phyloP scores from a whole-genome alignment of 139 green algal species.

The Gonium pectorale region DNA sequence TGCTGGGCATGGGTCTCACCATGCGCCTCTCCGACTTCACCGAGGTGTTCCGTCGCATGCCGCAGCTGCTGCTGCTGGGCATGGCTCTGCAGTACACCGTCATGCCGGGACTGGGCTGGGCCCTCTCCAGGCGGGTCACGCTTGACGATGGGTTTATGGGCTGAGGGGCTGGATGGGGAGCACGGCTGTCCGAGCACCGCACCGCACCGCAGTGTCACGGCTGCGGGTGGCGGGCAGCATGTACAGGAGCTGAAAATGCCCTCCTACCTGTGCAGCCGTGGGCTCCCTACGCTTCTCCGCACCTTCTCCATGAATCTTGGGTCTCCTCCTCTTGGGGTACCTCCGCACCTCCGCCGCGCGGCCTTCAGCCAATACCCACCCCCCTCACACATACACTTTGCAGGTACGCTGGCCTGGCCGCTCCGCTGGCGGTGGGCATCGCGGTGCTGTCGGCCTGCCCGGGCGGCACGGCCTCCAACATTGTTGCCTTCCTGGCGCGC shows the following conservation, averaged over 20 bases:
- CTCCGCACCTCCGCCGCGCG: too few species aligned
- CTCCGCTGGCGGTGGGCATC: conserved; percentile 47
- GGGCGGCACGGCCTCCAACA: conserved; percentile 82
- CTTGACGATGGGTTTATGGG: too few species aligned
- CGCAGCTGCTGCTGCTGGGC: conserved; percentile 68
- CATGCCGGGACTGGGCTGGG: conserved; percentile 78
- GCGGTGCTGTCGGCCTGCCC: conserved; percentile 53
- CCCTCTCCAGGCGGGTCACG: conserved; percentile 58
- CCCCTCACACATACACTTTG: too few species aligned
- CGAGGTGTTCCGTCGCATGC: conserved; percentile 51
- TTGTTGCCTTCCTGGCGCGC: conserved; percentile 81
- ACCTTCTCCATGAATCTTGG: too few species aligned
- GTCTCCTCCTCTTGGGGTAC: too few species aligned
- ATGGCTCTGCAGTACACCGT: conserved; percentile 82
- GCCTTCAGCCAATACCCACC: too few species aligned
- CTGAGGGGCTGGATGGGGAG: too few species aligned
- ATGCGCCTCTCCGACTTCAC: conserved; percentile 64
- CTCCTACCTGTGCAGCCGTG: neutral
- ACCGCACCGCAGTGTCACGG: too few species aligned
- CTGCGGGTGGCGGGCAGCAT: too few species aligned
- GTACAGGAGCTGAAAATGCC: conserved; percentile 57
- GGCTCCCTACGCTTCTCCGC: too few species aligned
- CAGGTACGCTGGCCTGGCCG: conserved; percentile 36
- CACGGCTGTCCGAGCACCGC: too few species aligned
- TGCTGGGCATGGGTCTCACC: conserved; percentile 84